These are phyloP conservation scores for Aureobasidium mangrovei DNA, from an alignment of 2,329 filamentous ascomycete species.

Conservation along the genomic window DNA sequence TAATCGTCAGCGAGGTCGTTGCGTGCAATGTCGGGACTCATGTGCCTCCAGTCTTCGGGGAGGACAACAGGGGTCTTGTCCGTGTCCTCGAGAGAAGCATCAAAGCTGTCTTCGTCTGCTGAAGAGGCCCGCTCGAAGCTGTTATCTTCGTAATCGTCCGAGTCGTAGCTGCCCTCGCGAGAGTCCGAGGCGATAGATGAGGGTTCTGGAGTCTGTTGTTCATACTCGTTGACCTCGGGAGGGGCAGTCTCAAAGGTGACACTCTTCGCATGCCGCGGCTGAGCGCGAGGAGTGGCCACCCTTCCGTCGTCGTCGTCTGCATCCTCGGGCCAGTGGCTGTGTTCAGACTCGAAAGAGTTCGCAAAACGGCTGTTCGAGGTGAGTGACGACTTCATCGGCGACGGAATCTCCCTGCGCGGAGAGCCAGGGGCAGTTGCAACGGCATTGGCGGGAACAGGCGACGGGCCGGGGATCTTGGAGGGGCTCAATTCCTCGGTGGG, in stretches of 20 bases:
- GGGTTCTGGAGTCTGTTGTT: constrained; percentile 94
- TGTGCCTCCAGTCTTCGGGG: constrained; percentile 86
- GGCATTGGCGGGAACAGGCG: background rate
- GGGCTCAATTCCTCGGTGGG: constrained; percentile 45
- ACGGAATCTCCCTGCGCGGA: constrained; percentile 61
- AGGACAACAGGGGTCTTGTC: constrained; percentile 97
- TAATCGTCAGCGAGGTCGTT: constrained; percentile 44
- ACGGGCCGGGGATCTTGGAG: constrained; percentile 32
- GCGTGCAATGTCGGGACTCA: constrained; percentile 57
- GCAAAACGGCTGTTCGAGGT: constrained; percentile 54
- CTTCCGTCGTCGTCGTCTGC: constrained; percentile 47
- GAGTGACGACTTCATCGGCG: constrained; percentile 84
- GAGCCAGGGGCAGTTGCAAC: constrained; percentile 24
- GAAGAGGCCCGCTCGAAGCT: constrained; percentile 52
- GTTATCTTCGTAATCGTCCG: constrained; percentile 61
- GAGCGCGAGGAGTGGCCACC: constrained; percentile 54
- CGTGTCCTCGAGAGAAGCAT: constrained; percentile 88
- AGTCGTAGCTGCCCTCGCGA: constrained; percentile 87
- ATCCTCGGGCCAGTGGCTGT: constrained; percentile 54
- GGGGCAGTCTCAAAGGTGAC: constrained; percentile 94
- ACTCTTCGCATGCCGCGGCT: constrained; percentile 85
- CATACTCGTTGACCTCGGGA: constrained; percentile 93
- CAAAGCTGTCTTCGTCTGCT: constrained; percentile 67
- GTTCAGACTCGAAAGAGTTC: constrained; percentile 62
- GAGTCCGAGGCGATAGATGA: constrained; percentile 85